Base-by-base conservation (phyloP, 202 grass and related monocot species). In the Schoenoplectus tabernaemontani region DNA sequence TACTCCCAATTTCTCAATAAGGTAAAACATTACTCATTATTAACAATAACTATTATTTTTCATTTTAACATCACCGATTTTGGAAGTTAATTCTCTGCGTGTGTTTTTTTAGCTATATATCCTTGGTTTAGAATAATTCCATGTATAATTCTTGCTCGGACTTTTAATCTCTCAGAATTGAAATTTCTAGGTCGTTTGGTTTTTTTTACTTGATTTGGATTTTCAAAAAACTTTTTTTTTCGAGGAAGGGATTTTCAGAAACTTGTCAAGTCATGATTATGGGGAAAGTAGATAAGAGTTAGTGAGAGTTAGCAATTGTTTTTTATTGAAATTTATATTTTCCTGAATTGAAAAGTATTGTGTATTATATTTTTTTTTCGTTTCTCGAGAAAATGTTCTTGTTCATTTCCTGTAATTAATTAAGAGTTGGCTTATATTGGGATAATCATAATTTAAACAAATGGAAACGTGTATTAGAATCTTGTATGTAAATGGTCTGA, bases 1-100 rank as follows among this genome's bases (percentile, higher is more conserved):
- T 28, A 73, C 70, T 62, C 86, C 86, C 82, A 93, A 89, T 51
- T 99, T 99, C 86, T 99, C 88, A 39, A 99, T 99, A 89, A 92
- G 96, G 96, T 96, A 84, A 93, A 77, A 42, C 19, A 34, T 57
- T 48, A 62, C 10, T 19, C 16, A 4, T 77, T 9, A 56, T 51
- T 23, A 8, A 41, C 57, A 57, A 8, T 13, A 23, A 43, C 32
- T 41, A 57, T 1, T 69, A n/a, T 13, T 39, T 78, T 78, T 37
- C 28, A 38, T 15, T 78, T 78, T 39, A 41, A 9, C 33, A 59
- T 16, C 32, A 42, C n/a, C 20, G 8, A 58, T 78, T 53, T 53
- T 73, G 10, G 16, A 32, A 58, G 50, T 59, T 77, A 36, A 77
- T 37, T 77, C 26, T 59, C 15, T 77, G 74, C 15, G 2, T 22